These are phyloP conservation scores for Serendipita vermifera DNA, from an alignment of 768 basidiomycete genomes.

Conservation along the genomic window DNA sequence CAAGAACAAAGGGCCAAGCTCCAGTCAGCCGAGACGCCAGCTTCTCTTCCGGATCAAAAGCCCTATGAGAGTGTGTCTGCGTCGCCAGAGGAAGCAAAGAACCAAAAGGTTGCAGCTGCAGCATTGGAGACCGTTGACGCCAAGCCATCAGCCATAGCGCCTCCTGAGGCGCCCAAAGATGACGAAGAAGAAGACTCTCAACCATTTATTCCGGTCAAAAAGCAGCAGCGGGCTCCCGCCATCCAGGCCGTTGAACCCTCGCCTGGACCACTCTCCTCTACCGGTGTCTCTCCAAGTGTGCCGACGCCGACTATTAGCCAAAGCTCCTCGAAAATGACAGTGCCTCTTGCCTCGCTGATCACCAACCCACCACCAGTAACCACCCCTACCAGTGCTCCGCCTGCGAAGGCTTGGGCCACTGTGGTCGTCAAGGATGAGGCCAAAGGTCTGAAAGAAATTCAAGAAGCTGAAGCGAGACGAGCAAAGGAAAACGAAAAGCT, in stretches of 20 bases:
- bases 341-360: conserved; percentile 15
- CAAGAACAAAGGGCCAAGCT: too few species aligned
- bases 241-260: too few species aligned
- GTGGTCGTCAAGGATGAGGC: conserved; percentile 56
- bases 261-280: too few species aligned
- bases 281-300: background rate
- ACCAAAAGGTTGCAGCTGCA: background rate
- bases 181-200: background rate
- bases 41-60: too few species aligned
- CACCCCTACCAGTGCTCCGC: conserved; percentile 19
- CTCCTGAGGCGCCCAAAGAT: background rate
- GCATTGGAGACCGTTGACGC: background rate
- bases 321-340: conserved; percentile 15
- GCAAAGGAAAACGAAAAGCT: conserved; percentile 57
- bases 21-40: too few species aligned
- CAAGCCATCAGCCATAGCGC: background rate
- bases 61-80: too few species aligned
- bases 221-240: background rate
- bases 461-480: conserved; percentile 80
- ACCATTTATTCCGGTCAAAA: conserved; percentile 4
- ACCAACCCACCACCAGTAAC: conserved; percentile 19
- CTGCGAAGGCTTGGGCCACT: conserved; percentile 52
- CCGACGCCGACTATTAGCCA: conserved; percentile 16
- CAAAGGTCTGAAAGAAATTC: conserved; percentile 78
- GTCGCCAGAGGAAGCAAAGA: background rate